Evolutionary conservation across 345 rosid species (phyloP).

Genomic region (Eucalyptus curtisii): DNA sequence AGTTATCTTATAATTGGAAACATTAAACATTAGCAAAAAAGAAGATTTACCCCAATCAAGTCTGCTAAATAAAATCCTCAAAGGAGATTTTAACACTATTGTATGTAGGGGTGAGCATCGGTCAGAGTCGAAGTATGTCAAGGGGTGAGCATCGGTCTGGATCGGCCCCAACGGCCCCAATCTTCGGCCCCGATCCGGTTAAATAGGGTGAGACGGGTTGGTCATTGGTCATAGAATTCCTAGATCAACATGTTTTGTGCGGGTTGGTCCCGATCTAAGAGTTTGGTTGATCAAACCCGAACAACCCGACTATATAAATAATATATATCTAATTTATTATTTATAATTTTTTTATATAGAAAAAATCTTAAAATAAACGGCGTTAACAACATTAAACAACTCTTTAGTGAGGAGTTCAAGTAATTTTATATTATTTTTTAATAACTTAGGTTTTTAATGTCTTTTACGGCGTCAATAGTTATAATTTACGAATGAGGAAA

Average conservation of each 20-base stretch:
- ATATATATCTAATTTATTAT: too few species aligned
- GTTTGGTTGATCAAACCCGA: fast-evolving
- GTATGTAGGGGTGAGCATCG: too few species aligned
- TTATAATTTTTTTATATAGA: too few species aligned
- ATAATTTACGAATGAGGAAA: too few species aligned
- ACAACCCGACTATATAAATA: fast-evolving
- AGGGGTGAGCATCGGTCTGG: too few species aligned
- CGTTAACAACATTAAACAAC: fast-evolving
- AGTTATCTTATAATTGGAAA: background rate
- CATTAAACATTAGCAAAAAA: background rate
- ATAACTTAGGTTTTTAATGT: too few species aligned
- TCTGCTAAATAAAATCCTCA: background rate
- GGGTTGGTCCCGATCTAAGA: fast-evolving
- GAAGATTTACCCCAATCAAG: background rate
- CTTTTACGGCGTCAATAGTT: fast-evolving
- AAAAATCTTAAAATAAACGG: fast-evolving
- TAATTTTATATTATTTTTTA: too few species aligned
- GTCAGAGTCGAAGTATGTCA: too few species aligned
- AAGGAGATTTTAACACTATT: background rate
- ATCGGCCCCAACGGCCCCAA: too few species aligned
- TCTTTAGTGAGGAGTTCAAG: fast-evolving
- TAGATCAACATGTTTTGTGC: fast-evolving
- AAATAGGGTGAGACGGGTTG: too few species aligned
- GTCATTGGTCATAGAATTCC: fast-evolving
- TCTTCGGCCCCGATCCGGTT: too few species aligned